phyloP scores from a whole-genome alignment of 78 protist genomes.

The Dictyostelium citrinum region DNA sequence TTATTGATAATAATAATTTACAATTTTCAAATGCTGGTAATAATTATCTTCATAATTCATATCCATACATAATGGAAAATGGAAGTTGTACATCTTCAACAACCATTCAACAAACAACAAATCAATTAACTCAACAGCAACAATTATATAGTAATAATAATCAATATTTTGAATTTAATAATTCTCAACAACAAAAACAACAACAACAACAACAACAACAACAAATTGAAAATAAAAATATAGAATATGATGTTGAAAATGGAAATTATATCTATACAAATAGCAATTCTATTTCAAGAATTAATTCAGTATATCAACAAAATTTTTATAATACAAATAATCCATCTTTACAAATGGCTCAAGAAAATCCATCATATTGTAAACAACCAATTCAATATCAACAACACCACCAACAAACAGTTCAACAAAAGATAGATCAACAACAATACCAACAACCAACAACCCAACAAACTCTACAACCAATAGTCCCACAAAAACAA shows the following conservation, averaged over 20 bases:
- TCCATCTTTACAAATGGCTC: not conserved
- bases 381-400: not conserved
- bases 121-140: not conserved
- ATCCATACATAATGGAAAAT: not conserved
- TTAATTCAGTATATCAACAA: not conserved
- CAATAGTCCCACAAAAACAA: not conserved
- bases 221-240: not conserved
- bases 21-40: not conserved
- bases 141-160: not conserved
- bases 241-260: not conserved
- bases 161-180: constrained; percentile 4
- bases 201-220: not conserved
- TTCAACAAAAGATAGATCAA: not conserved
- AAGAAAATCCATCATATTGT: not conserved
- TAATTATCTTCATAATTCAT: not conserved
- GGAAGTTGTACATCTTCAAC: not conserved
- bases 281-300: not conserved
- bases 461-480: not conserved
- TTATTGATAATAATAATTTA: not conserved
- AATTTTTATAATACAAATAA: not conserved
- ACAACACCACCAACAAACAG: not conserved
- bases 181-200: not conserved
- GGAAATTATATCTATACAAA: not conserved
- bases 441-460: not conserved
- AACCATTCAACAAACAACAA: not conserved